Conservation (phyloP, 306 rosid genomes). For the Cicer yamashitae region DNA sequence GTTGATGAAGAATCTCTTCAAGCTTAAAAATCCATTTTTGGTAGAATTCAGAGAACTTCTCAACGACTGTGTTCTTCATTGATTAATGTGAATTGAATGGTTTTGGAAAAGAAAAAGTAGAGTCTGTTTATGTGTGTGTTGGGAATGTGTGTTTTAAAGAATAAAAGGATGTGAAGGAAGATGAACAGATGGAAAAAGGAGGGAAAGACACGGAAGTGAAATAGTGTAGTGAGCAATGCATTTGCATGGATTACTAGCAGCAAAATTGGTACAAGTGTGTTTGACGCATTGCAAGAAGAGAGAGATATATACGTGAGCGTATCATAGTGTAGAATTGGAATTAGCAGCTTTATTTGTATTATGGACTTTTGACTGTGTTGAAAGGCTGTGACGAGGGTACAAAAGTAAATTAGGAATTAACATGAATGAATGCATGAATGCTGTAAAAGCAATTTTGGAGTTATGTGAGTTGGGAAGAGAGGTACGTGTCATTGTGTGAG, state of each 20-base stretch:
- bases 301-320: slow-evolving; percentile 12
- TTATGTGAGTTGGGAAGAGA: not conserved
- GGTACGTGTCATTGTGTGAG: slow-evolving; percentile 1
- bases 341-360: not conserved
- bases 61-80: slow-evolving; percentile 52
- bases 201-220: slow-evolving; percentile 52
- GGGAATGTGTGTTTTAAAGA: not conserved
- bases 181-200: slow-evolving; percentile 55
- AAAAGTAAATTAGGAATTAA: no score
- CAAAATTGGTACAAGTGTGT: slow-evolving; percentile 44
- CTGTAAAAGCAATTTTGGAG: no score
- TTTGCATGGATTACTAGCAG: slow-evolving; percentile 73
- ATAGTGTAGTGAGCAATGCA: slow-evolving; percentile 32
- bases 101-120: not conserved
- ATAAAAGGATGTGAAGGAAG: not conserved
- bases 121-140: not conserved
- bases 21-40: slow-evolving; percentile 58
- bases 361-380: slow-evolving; percentile 40
- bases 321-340: not conserved
- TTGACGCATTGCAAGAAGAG: slow-evolving; percentile 52
- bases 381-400: not conserved
- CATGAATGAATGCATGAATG: no score
- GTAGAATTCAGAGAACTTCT: slow-evolving; percentile 59
- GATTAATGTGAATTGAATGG: not conserved
- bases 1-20: slow-evolving; percentile 49